Percentiles rank a stretch among this genome's conserved stretches.
These are phyloP conservation scores for Alternaria sp. DNA, from an alignment of 2,329 filamentous ascomycete genomes.

Conservation along the genomic window DNA sequence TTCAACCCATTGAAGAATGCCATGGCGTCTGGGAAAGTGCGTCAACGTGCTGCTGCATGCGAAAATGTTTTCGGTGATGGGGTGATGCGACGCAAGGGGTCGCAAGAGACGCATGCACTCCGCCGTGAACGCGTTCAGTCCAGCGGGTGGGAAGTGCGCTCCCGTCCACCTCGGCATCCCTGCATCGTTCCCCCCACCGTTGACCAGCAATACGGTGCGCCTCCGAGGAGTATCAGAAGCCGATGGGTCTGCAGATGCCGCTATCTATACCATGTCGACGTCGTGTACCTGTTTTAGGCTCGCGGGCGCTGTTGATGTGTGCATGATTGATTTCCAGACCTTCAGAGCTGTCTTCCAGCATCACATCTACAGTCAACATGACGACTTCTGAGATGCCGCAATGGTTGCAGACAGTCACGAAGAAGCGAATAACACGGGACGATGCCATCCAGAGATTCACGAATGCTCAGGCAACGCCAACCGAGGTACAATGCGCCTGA, in stretches of 20 bases:
- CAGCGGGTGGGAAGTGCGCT: conserved; percentile 21
- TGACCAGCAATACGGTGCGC: conserved; percentile 3
- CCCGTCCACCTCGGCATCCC: conserved; percentile 18
- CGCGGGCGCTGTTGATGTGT: background rate
- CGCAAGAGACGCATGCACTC: conserved; percentile 14
- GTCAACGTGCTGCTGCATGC: conserved; percentile 13
- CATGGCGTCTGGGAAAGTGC: conserved; percentile 18
- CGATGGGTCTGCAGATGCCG: conserved; percentile 1
- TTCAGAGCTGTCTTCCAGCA: background rate
- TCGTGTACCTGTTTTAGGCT: background rate
- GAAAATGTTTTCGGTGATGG: conserved; percentile 34
- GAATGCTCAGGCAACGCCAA: conserved; percentile 6
- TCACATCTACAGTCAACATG: conserved; percentile 18
- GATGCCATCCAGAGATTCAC: conserved; percentile 35
- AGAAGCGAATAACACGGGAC: conserved; percentile 38
- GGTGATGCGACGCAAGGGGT: conserved; percentile 34
- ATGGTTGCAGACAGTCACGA: conserved; percentile 38
- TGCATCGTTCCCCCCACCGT: conserved; percentile 34
- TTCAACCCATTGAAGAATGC: conserved; percentile 25
- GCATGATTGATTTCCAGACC: background rate
- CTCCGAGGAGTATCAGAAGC: conserved; percentile 6
- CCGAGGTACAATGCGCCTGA: background rate
- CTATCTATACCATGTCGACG: background rate
- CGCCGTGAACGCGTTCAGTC: conserved; percentile 21
- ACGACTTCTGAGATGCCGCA: conserved; percentile 19